Conservation (phyloP, 768 basidiomycete species). For the Daedaleopsis sinensis region DNA sequence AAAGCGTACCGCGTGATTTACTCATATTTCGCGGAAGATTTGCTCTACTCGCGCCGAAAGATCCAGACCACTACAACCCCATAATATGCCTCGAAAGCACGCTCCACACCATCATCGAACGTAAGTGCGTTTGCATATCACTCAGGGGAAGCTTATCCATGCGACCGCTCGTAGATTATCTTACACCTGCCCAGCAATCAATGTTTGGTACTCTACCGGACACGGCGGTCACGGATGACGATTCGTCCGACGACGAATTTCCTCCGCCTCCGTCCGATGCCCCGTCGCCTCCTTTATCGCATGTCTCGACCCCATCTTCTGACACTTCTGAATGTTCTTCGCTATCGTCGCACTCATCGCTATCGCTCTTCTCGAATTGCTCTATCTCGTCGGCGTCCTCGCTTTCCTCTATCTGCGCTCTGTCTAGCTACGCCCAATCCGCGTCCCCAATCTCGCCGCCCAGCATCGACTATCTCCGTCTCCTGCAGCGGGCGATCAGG, state of each 20-base stretch:
- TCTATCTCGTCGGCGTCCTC: slow-evolving; percentile 29
- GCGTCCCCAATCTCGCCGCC: slow-evolving; percentile 20
- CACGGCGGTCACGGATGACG: slow-evolving; percentile 30
- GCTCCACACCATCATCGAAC: slow-evolving; percentile 71
- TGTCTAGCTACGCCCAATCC: slow-evolving; percentile 24
- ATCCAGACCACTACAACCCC: slow-evolving; percentile 87
- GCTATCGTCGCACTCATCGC: slow-evolving; percentile 28
- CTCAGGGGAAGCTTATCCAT: slow-evolving; percentile 1
- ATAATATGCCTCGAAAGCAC: slow-evolving; percentile 77
- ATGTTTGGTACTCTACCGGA: slow-evolving; percentile 70
- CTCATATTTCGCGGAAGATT: slow-evolving; percentile 47
- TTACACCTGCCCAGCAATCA: slow-evolving; percentile 64
- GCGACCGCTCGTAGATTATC: slow-evolving; percentile 50
- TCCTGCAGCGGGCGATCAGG: slow-evolving; percentile 71
- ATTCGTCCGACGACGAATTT: slow-evolving; percentile 18
- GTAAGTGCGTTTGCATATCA: slow-evolving; percentile 40
- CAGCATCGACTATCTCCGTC: slow-evolving; percentile 49
- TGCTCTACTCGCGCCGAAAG: slow-evolving; percentile 77
- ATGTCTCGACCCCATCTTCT: slow-evolving; percentile 38
- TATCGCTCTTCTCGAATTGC: slow-evolving; percentile 15
- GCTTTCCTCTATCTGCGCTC: slow-evolving; percentile 34
- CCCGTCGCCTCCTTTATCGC: slow-evolving; percentile 22
- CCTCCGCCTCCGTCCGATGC: slow-evolving; percentile 7
- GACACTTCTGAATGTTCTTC: slow-evolving; percentile 41
- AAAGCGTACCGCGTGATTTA: neutral